These are phyloP conservation scores for Dalechampia spathulata DNA, from an alignment of 441 rosid species.

Conservation along the genomic window DNA sequence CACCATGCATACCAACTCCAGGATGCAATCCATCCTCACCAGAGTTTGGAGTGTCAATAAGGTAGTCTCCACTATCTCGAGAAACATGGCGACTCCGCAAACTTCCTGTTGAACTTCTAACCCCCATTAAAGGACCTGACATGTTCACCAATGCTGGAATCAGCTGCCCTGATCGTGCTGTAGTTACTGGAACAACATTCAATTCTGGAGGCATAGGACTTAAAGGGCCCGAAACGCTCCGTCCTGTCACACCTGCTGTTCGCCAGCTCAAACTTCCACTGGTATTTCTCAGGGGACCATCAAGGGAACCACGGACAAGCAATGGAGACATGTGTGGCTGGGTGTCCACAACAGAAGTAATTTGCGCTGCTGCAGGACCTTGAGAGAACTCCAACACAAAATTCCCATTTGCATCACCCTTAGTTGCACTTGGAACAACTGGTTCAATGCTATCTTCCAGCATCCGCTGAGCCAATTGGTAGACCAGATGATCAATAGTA, in stretches of 20 bases:
- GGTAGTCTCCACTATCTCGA: constrained; percentile 96
- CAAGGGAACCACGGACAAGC: constrained; percentile 96
- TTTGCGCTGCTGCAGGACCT: constrained; percentile 77
- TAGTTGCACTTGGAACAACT: constrained; percentile 46
- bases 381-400: constrained; percentile 92
- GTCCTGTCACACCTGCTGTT: constrained; percentile 83
- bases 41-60: constrained; percentile 93
- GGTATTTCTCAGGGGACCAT: constrained; percentile 94
- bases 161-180: constrained; percentile 98
- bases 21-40: constrained; percentile 88
- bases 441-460: constrained; percentile 90
- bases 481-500: constrained; percentile 97
- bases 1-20: constrained; percentile 65
- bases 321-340: constrained; percentile 99
- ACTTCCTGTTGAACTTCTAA: constrained; percentile 96
- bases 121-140: constrained; percentile 98
- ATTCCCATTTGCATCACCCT: constrained; percentile 66
- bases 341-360: constrained; percentile 60
- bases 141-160: constrained; percentile 86
- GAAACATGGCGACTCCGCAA: constrained; percentile 95
- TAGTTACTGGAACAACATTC: constrained; percentile 73
- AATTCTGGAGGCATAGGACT: constrained; percentile 98
- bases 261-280: constrained; percentile 99
- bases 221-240: constrained; percentile 94
- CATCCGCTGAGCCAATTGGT: constrained; percentile 93